Base-by-base conservation (phyloP, 306 rosid genomes). In the Neltuma alba region DNA sequence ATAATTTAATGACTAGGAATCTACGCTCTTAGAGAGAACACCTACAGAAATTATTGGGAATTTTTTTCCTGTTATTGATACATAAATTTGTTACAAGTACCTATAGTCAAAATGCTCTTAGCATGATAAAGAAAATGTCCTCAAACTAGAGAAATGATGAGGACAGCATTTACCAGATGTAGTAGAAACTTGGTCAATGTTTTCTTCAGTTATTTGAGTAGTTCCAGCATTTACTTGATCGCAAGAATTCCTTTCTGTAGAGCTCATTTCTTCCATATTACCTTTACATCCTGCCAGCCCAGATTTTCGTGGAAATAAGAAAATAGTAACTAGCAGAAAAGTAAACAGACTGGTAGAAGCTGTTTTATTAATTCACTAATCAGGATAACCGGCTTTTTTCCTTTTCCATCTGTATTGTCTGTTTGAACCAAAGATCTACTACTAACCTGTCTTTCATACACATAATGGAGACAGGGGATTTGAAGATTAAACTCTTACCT, bases 231-330 rank as follows among this genome's bases (percentile, higher is more conserved):
- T 77, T 83, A 37, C 27, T 21, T 72, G 70, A 61, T 77, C 64
- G 57, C 60, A 64, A 45, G 57, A 48, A 27, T 50, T 85, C 77
- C 77, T 76, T 60, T 48, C 84, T 38, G 84, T 58, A 44, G 73
- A 42, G 58, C 72, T 79, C 77, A 75, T 74, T 83, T 63, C 74
- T 70, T 88, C 85, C 55, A 69, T 70, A 54, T 86, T 66, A 74
- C 79, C 76, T 38, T 80, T 52, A 70, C 64, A 70, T 84, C 90
- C 97, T 89, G 90, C 70, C 67, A 87, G 61, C 84, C 30, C 72
- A 66, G 68, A 83, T 74, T 70, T 75, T 79, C 61, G 67, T 78
- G 75, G 44, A 83, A 64, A 71, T 71, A 67, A 65, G 67, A 48
- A 80, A 77, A 75, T 31, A 28, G 77, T 83, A 54, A 80, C 79